Conservation (phyloP, 129 eudicot genomes). For the Pulicaria dysenterica region DNA sequence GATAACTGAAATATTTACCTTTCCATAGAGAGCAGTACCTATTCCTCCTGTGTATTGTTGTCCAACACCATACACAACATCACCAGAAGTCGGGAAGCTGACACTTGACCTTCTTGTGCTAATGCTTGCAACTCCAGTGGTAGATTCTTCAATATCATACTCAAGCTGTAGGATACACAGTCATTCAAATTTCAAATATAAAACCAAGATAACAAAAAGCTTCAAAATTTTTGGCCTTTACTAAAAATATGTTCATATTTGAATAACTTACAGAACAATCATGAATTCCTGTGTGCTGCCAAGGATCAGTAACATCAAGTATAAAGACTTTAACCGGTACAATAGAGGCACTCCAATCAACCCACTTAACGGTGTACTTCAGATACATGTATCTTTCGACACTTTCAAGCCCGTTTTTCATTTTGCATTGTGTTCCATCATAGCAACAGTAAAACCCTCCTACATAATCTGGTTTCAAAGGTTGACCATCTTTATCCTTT, state of each 20-base stretch:
- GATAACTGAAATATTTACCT: constrained; percentile 40
- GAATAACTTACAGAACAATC: constrained; percentile 50
- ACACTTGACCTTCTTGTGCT: constrained; percentile 41
- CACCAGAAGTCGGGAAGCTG: constrained; percentile 57
- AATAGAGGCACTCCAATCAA: constrained; percentile 61
- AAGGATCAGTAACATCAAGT: constrained; percentile 70
- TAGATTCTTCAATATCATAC: constrained; percentile 54
- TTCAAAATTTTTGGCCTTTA: not conserved
- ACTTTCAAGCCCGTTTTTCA: constrained; percentile 37
- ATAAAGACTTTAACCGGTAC: constrained; percentile 66
- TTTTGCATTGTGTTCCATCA: constrained; percentile 47
- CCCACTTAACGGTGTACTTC: constrained; percentile 73
- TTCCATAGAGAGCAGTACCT: constrained; percentile 64
- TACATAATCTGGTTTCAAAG: constrained; percentile 44
- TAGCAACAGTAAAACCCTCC: constrained; percentile 78
- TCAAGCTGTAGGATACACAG: constrained; percentile 48
- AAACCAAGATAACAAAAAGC: constrained; percentile 11
- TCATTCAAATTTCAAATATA: not conserved
- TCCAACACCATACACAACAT: constrained; percentile 73
- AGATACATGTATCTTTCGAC: constrained; percentile 49
- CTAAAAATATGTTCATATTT: not conserved
- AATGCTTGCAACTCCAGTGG: constrained; percentile 31
- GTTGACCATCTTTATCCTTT: constrained; percentile 40
- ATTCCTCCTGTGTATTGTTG: constrained; percentile 72
- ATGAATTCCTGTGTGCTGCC: constrained; percentile 52